Percentiles rank a stretch among this genome's conserved stretches.
These are phyloP conservation scores for Rhodotorula sp. DNA, from an alignment of 1,284 basidiomycete genomes.

Conservation along the genomic window DNA sequence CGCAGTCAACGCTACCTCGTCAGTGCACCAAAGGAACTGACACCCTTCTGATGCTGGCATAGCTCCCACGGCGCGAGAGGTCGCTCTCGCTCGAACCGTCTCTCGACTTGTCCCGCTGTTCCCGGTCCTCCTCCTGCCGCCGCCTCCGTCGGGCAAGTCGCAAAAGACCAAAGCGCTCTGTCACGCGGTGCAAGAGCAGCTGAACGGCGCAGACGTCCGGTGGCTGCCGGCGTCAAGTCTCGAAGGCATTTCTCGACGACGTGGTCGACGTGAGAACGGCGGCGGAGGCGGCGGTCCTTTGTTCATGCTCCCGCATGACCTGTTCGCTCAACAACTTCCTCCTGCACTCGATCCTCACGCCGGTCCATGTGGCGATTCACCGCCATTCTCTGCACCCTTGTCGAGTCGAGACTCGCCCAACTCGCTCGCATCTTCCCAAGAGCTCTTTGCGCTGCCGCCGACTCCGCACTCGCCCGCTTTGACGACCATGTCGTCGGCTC, in stretches of 20 bases:
- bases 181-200: slow-evolving; percentile 29
- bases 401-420: neutral
- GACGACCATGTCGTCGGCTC: neutral
- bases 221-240: slow-evolving; percentile 13
- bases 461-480: slow-evolving; percentile 1
- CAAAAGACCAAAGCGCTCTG: slow-evolving; percentile 30
- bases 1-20: too few species aligned
- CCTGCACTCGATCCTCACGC: neutral
- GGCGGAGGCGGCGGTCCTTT: neutral
- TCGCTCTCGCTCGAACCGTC: slow-evolving; percentile 21
- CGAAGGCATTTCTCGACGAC: neutral
- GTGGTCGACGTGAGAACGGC: too few species aligned
- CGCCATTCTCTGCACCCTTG: neutral
- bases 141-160: slow-evolving; percentile 17
- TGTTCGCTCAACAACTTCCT: slow-evolving; percentile 19
- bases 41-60: neutral
- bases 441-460: neutral
- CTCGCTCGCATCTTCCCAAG: slow-evolving; percentile 23
- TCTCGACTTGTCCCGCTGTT: slow-evolving; percentile 30
- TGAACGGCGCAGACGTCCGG: slow-evolving; percentile 27
- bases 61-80: slow-evolving; percentile 27
- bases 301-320: slow-evolving; percentile 31
- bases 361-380: neutral
- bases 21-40: neutral
- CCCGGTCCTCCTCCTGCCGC: slow-evolving; percentile 34